Evolutionary conservation across 192 early-diverging fungal species (phyloP), one percentile per base, ranked within the genome.

Genomic region (Coemansia sp.): DNA sequence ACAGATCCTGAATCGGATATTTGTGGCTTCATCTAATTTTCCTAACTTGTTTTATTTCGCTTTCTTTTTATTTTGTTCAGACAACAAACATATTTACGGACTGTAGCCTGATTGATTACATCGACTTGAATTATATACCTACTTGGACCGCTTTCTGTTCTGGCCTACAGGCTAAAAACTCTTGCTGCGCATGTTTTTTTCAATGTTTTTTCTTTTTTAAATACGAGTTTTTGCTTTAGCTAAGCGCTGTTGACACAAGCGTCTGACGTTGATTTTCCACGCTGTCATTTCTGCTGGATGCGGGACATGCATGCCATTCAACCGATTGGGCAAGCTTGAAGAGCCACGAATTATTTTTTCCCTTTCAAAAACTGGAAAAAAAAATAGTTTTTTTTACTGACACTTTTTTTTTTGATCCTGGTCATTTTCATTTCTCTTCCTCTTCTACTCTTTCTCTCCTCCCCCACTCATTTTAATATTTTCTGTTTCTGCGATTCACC

Each of bases 401-500:
- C 33, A 22, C 57, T 16, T 14, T 61, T 61, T 4, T 49, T 61
- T 36, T 45, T 49, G 22, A 3, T 20, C 60, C 18, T 36, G 10
- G 20, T 31, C 42, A 14, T 18, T 48, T 29, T 48, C 18, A 28
- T 64, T 54, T 57, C 20, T 25, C 25, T 56, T 17, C 6, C 7
- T n/a, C 32, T 57, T 17, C 38, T 29, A 31, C 7, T 11, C 45
- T 18, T 16, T 34, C 28, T 49, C 30, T 32, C 18, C 32, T 57
- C 17, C 28, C 12, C 22, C 22, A 25, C 22, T 25, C 12, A 16
- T 45, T 45, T 45, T 45, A 42, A 25, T 56, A 16, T 58, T 58
- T 22, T 61, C 22, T 61, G 17, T 48, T 61, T 60, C 17, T 38
- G 34, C n/a, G 28, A 60, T 42, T 38, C 12, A 36, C 20, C 25